Conservation (phyloP, 2,329 filamentous ascomycete genomes). For the Aaosphaeria pasadenensis region DNA sequence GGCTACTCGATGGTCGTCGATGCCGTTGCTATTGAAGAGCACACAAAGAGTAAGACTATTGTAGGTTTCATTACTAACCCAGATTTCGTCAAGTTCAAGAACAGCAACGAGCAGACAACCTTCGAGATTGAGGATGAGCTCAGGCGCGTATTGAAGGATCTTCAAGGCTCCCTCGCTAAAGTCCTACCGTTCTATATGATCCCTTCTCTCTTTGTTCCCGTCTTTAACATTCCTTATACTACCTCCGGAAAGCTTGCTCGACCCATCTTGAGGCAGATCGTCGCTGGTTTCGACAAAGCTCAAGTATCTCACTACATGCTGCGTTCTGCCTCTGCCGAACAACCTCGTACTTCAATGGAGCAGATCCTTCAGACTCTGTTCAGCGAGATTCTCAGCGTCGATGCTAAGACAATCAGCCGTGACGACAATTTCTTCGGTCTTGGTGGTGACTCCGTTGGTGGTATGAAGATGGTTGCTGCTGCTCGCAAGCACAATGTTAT, state of each 20-base stretch:
- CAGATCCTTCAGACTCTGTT: constrained; percentile 4
- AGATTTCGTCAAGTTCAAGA: constrained; percentile 3
- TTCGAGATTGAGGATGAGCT: constrained; percentile 9
- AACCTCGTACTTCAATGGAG: constrained; percentile 2
- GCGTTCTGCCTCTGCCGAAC: constrained; percentile 10
- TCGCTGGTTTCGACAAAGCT: constrained; percentile 4
- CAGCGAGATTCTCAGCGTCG: constrained; percentile 3
- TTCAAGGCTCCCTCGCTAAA: constrained; percentile 14
- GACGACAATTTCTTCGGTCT: constrained; percentile 41
- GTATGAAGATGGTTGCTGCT: constrained; percentile 5
- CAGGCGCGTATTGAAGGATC: constrained; percentile 7
- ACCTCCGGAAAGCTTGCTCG: not conserved
- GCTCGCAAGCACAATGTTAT: not conserved
- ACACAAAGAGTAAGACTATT: constrained; percentile 12
- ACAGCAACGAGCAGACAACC: constrained; percentile 2
- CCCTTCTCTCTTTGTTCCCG: not conserved
- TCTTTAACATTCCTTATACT: not conserved
- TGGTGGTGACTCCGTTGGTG: constrained; percentile 38
- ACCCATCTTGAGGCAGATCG: constrained; percentile 1
- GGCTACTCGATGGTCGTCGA: constrained; percentile 1
- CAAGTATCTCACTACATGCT: constrained; percentile 12
- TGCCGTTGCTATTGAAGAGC: constrained; percentile 1
- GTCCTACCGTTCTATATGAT: constrained; percentile 17
- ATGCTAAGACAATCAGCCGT: constrained; percentile 16
- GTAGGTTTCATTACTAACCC: constrained; percentile 10